Evolutionary conservation across 768 basidiomycete species (phyloP), one percentile per base, ranked within the genome.

Genomic region (Leucosporidium scottii): DNA sequence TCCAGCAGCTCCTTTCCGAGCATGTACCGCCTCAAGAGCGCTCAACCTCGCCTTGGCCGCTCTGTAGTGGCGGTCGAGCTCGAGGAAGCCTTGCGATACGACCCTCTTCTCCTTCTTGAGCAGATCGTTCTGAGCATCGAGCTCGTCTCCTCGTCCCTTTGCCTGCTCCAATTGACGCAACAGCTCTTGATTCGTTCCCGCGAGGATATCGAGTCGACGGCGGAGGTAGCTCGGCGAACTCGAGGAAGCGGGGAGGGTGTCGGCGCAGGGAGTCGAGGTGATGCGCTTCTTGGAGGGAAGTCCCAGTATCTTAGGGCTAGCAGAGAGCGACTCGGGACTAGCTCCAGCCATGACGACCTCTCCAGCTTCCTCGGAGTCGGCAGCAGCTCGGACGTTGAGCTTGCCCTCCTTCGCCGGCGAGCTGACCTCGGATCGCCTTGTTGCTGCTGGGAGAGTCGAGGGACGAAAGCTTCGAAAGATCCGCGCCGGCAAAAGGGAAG

Each of bases 301-400:
- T 7, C 53, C 20, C 12, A 30, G 23, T 10, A 13, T 17, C 13
- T 4, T 13, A 28, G 27, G 15, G 18, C 20, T 12, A 34, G 34
- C 34, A 34, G 34, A 34, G 10, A 34, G 34, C 53, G 4, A 21
- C 53, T 54, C 28, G 3, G 4, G 25, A 25, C 27, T 54, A 10
- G 9, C 1, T 6, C 97, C 82, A 97, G 98, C 94, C 81, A 98
- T 76, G 90, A 92, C 74, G 97, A 98, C 79, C 84, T 98, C 30
- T 86, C 98, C 31, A 90, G 96, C 36, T 87, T 99, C 63, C 85
- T 99, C 28, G 94, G 96, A 68, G 93, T 91, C 5, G 91, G 98
- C 78, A 97, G 98, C 84, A 86, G 83, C 75, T 98, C 97, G 85
- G 98, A 98, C 79, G 93, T 94, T 9, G 93, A 87, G 73, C 88